Conservation (phyloP, 768 basidiomycete genomes). For the Fistulinella prunicolor region DNA sequence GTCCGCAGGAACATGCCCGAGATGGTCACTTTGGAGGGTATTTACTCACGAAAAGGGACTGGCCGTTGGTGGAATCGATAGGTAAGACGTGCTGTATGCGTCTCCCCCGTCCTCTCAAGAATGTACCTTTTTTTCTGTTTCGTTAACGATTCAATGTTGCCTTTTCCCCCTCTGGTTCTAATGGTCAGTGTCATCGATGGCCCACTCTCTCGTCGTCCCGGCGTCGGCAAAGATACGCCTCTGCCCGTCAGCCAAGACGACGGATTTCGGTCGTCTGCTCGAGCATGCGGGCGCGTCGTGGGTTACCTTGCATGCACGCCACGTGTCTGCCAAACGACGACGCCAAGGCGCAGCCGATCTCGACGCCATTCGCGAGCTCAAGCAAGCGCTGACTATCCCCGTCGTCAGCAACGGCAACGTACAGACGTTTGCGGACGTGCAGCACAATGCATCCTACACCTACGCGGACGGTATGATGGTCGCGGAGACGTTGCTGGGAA, state of each 20-base stretch:
- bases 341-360: slow-evolving; percentile 73
- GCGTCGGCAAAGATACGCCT: slow-evolving; percentile 62
- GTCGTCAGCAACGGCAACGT: slow-evolving; percentile 83
- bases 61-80: slow-evolving; percentile 63
- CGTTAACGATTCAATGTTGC: too few species aligned
- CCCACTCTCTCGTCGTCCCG: slow-evolving; percentile 59
- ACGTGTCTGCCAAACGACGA: slow-evolving; percentile 65
- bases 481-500: slow-evolving; percentile 70
- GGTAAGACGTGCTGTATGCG: too few species aligned
- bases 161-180: background rate
- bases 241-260: slow-evolving; percentile 52
- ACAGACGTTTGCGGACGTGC: slow-evolving; percentile 53
- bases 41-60: slow-evolving; percentile 68
- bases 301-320: slow-evolving; percentile 72
- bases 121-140: too few species aligned
- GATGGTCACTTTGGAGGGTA: slow-evolving; percentile 74
- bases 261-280: slow-evolving; percentile 53
- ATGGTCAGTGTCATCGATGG: slow-evolving; percentile 58
- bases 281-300: slow-evolving; percentile 67
- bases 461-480: slow-evolving; percentile 78
- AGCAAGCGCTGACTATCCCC: slow-evolving; percentile 48
- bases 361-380: slow-evolving; percentile 53
- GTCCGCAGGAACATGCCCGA: slow-evolving; percentile 68
- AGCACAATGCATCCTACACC: slow-evolving; percentile 50
- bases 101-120: background rate